Evolutionary conservation across 176 grass and related monocot genomes (phyloP).

Genomic region (Pontederia paniculata): DNA sequence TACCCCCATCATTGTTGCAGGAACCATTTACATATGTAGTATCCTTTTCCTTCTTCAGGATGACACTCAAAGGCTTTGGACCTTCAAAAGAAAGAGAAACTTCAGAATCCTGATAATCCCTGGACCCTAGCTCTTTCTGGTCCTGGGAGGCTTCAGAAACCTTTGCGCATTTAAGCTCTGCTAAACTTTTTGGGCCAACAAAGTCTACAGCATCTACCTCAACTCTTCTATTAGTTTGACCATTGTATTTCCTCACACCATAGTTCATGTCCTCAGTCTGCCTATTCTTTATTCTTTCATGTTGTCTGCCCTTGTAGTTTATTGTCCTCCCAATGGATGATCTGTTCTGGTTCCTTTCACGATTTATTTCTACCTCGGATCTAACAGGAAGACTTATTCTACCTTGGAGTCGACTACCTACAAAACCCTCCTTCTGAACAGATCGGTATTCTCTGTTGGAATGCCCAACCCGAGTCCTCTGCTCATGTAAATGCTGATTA

Average conservation of each 20-base stretch:
- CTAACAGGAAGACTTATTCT: background rate
- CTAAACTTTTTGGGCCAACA: slow-evolving; percentile 40
- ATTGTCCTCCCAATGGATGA: background rate
- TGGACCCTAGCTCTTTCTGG: too few species aligned
- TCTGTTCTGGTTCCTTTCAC: background rate
- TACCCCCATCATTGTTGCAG: background rate
- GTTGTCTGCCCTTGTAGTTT: slow-evolving; percentile 23
- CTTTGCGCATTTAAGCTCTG: slow-evolving; percentile 52
- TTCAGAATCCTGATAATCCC: too few species aligned
- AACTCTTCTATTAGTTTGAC: slow-evolving; percentile 17
- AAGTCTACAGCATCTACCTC: slow-evolving; percentile 4
- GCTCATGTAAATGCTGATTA: background rate
- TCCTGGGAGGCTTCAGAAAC: background rate
- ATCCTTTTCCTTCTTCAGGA: slow-evolving; percentile 72
- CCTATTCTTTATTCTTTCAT: slow-evolving; percentile 38
- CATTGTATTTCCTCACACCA: slow-evolving; percentile 9
- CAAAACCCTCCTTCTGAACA: background rate
- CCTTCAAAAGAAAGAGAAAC: too few species aligned
- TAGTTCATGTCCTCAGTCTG: slow-evolving; percentile 18
- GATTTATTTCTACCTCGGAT: background rate
- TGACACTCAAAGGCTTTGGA: slow-evolving; percentile 42
- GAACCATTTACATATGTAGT: background rate
- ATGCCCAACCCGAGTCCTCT: background rate
- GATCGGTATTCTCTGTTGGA: background rate
- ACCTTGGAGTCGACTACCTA: background rate